Evolutionary conservation across 1,284 basidiomycete genomes (phyloP).

Genomic region (Spongiforma sp.): DNA sequence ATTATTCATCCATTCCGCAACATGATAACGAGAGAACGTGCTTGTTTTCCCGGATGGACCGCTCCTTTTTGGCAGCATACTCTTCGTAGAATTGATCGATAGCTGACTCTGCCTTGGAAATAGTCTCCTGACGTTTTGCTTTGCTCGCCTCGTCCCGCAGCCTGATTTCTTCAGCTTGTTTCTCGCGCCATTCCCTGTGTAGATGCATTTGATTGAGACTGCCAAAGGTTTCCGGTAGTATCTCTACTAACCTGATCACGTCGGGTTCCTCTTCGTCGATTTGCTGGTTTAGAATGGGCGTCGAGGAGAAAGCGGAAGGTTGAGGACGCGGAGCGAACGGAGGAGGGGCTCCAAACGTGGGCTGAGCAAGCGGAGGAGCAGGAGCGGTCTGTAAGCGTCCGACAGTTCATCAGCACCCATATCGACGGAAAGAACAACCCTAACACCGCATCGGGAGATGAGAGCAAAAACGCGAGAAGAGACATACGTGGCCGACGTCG

Average conservation of each 20-base stretch:
- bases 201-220: not conserved
- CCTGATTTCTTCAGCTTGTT: conserved; percentile 87
- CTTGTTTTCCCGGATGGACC: conserved; percentile 97
- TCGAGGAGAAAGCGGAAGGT: conserved; percentile 67
- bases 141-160: conserved; percentile 80
- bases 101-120: conserved; percentile 87
- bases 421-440: conserved; percentile 5
- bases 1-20: conserved; percentile 2
- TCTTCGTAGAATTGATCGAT: conserved; percentile 98
- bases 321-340: conserved; percentile 78
- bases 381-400: conserved; percentile 32
- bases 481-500: conserved; percentile 59
- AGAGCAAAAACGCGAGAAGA: not conserved
- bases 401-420: conserved; percentile 7
- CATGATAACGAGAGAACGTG: conserved; percentile 34
- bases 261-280: conserved; percentile 73
- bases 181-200: conserved; percentile 84
- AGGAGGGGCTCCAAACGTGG: conserved; percentile 54
- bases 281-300: conserved; percentile 73
- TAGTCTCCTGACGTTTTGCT: conserved; percentile 84
- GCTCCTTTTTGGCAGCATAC: conserved; percentile 92
- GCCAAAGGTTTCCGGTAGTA: not conserved
- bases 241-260: conserved; percentile 45
- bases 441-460: not conserved
- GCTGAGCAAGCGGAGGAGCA: conserved; percentile 34